Base-by-base conservation (phyloP, 129 eudicot species). In the Pittosporum tobira region DNA sequence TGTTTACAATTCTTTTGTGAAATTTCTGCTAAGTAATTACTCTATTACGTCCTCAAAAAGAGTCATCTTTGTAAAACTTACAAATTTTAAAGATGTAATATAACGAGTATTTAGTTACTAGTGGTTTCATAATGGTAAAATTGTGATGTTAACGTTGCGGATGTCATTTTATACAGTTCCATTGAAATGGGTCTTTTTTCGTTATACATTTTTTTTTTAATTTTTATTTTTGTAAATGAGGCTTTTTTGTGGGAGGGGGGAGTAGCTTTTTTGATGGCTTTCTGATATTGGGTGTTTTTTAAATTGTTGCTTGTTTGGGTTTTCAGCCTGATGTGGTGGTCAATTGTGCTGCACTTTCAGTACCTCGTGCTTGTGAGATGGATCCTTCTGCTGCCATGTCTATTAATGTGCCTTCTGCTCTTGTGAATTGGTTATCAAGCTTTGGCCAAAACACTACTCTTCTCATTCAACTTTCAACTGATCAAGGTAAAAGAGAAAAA, bases 301-400 rank as follows among this genome's bases (percentile, higher is more conserved):
- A 0, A 4, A 4, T 15, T 45, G 18, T 45, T 3, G 16, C 7
- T 15, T 16, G 15, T 40, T 40, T 14, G 19, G 8, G 21, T 46
- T 65, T 74, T 47, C 93, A 85, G 97, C 97, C 97, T 22, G 82
- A 89, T 79, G 79, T 85, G 55, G 95, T 89, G 63, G 74, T 89
- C 37, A 85, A 85, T 73, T 85, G 93, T 82, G 97, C 88, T 73
- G 97, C 97, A 23, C 64, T 89, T 38, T 89, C 95, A 14, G 65
- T 78, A 8, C 95, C 95, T 59, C 88, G 85, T 27, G 87, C 69
- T 16, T 80, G 94, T 30, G 95, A 89, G 79, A 50, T 57, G 63
- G 83, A 89, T 67, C 95, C 97, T 5, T 30, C 74, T 43, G 65
- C 77, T 63, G 87, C 98, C 26, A 71, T 86, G 89, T 68, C 95